phyloP scores from a whole-genome alignment of 345 rosid species.

The Eucalyptus erythrocorys region DNA sequence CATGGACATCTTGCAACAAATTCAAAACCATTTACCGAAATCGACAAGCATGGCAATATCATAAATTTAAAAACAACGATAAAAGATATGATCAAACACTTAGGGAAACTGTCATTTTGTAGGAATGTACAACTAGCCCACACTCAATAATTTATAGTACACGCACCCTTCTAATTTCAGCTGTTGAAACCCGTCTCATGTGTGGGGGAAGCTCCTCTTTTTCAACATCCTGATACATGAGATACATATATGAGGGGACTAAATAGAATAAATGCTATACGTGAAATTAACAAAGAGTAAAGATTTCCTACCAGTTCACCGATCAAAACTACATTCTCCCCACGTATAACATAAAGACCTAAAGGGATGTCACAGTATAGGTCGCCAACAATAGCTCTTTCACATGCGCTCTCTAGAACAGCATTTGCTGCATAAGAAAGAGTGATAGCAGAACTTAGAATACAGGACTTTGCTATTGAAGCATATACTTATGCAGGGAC shows the following conservation, averaged over 20 bases:
- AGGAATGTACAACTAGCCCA: background rate
- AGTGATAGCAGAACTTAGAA: background rate
- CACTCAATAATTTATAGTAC: background rate
- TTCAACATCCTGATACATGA: constrained; percentile 52
- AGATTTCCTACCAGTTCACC: constrained; percentile 76
- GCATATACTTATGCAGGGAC: background rate
- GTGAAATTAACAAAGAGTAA: background rate
- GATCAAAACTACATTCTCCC: constrained; percentile 92
- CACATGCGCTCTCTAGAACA: constrained; percentile 90
- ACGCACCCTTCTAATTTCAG: constrained; percentile 66
- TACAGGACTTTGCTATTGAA: background rate
- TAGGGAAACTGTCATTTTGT: background rate
- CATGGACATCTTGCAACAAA: background rate
- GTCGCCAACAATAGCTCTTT: constrained; percentile 92
- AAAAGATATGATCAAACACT: background rate
- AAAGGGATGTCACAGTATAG: constrained; percentile 86
- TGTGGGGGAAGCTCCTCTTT: constrained; percentile 91
- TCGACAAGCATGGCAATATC: background rate
- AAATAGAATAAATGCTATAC: background rate
- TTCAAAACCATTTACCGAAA: background rate
- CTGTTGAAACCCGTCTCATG: constrained; percentile 69
- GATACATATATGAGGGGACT: background rate
- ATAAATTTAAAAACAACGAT: background rate
- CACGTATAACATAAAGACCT: constrained; percentile 90
- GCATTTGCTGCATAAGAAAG: constrained; percentile 68